Evolutionary conservation across 495 filamentous ascomycete genomes (phyloP), one percentile per base, ranked within the genome.

Genomic region (Astrothelium subdiscretum): DNA sequence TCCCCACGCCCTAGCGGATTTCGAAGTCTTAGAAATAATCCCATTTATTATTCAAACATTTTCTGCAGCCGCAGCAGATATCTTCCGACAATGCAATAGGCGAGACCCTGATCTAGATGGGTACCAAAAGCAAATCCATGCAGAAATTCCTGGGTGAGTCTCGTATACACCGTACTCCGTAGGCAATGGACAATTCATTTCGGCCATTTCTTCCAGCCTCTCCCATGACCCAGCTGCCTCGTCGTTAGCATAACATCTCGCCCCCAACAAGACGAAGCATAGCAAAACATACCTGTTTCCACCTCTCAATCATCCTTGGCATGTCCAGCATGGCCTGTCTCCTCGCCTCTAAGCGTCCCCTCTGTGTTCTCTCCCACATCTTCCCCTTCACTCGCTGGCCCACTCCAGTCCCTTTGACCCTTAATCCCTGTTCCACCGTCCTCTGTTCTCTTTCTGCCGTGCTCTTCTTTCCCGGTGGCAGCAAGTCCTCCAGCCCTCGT

Each of bases 371-470:
- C 81, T 98, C 94, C 84, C 89, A 89, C 72, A 82, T 80, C 76
- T 97, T 90, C 69, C 94, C 94, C 85, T 96, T 97, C 67, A 96
- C 91, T 73, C 82, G 84, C 79, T 95, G 83, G n/a, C 91, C 91
- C 63, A 90, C 82, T 79, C 92, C 90, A 20, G 94, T 96, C 67
- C 91, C 90, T 81, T 88, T 94, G 65, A 96, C 85, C 51, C 83
- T 77, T 67, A 95, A 71, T 32, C 90, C 91, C 60, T 85, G 76
- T 77, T 92, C 87, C 48, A 84, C 79, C 59, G 85, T 77, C 71
- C 81, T 81, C 71, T 76, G 75, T 68, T 86, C 75, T 74, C 84
- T 84, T 71, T 79, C 83, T 62, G 84, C 85, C 3, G 88, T 86
- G 62, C 85, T 82, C 80, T 98, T 98, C 42, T 76, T 76, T 0